Evolutionary conservation across 2,329 filamentous ascomycete genomes (phyloP).

Genomic region (Penicillium sp.): DNA sequence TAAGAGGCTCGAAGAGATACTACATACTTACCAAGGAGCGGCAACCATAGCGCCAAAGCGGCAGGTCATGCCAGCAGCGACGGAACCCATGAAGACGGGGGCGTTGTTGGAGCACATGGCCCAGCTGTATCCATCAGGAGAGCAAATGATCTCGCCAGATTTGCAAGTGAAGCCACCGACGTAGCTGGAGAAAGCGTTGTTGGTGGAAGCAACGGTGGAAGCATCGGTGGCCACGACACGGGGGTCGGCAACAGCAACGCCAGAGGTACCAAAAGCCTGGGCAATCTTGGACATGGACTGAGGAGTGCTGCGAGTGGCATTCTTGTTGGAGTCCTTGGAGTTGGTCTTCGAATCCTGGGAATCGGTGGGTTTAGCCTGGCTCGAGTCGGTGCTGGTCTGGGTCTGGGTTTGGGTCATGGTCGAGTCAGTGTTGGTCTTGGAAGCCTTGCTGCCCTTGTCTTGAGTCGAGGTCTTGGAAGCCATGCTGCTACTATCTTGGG

Average conservation of each 20-base stretch:
- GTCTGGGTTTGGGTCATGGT: slow-evolving; percentile 18
- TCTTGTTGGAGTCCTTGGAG: slow-evolving; percentile 5
- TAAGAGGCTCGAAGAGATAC: background rate
- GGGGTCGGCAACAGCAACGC: slow-evolving; percentile 4
- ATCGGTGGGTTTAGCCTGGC: slow-evolving; percentile 12
- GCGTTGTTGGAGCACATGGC: slow-evolving; percentile 34
- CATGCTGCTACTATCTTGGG: slow-evolving; percentile 13
- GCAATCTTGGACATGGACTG: slow-evolving; percentile 17
- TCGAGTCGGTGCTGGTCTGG: slow-evolving; percentile 12
- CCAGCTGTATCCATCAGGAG: slow-evolving; percentile 32
- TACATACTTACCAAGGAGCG: background rate
- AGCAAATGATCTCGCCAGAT: slow-evolving; percentile 35
- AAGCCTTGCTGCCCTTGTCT: background rate
- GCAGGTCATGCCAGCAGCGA: slow-evolving; percentile 40
- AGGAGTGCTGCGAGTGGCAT: slow-evolving; percentile 11
- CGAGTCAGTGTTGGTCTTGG: slow-evolving; percentile 16
- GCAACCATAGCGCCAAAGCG: slow-evolving; percentile 24
- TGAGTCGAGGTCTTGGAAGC: slow-evolving; percentile 2
- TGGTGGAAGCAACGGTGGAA: slow-evolving; percentile 1
- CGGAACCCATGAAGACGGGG: slow-evolving; percentile 38
- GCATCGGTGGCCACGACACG: slow-evolving; percentile 9
- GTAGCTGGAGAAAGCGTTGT: slow-evolving; percentile 18
- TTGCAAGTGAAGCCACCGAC: slow-evolving; percentile 19
- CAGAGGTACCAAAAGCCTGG: slow-evolving; percentile 8
- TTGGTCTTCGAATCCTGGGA: background rate